Percentiles rank a stretch among this genome's conserved stretches.
Conservation (phyloP, 164 flowering plant species). For the Tinospora cordifolia region DNA sequence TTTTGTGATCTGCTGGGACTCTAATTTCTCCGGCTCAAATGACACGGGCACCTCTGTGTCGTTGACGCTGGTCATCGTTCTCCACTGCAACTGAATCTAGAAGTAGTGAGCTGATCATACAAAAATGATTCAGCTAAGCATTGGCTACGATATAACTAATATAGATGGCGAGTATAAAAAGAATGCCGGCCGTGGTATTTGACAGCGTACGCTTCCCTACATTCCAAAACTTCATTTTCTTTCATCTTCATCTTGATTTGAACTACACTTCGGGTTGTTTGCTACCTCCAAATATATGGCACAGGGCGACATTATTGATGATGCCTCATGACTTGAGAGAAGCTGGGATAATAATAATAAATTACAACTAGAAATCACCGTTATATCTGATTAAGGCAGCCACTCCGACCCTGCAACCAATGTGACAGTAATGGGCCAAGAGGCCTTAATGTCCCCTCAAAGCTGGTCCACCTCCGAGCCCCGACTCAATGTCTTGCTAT, state of each 20-base stretch:
- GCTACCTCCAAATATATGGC: background rate
- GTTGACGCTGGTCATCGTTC: background rate
- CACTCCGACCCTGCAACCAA: too few relatives aligned
- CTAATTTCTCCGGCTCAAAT: conserved; percentile 1
- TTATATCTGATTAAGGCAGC: too few relatives aligned
- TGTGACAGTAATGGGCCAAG: too few relatives aligned
- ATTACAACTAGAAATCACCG: too few relatives aligned
- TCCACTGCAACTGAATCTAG: background rate
- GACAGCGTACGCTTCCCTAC: background rate
- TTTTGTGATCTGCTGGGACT: background rate
- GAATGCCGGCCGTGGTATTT: background rate
- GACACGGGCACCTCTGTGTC: background rate
- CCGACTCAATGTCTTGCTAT: too few relatives aligned
- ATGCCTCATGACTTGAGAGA: too few relatives aligned
- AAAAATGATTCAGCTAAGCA: background rate
- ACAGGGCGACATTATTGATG: background rate
- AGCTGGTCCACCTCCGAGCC: too few relatives aligned
- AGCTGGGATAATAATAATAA: too few relatives aligned
- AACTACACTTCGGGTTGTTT: background rate
- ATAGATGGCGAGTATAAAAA: background rate
- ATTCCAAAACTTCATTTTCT: background rate
- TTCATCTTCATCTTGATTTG: background rate
- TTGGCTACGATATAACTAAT: too few relatives aligned
- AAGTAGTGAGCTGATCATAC: background rate
- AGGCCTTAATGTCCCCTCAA: too few relatives aligned